These are phyloP conservation scores for Inonotus obliquus DNA, from an alignment of 1,284 basidiomycete species.

Conservation along the genomic window DNA sequence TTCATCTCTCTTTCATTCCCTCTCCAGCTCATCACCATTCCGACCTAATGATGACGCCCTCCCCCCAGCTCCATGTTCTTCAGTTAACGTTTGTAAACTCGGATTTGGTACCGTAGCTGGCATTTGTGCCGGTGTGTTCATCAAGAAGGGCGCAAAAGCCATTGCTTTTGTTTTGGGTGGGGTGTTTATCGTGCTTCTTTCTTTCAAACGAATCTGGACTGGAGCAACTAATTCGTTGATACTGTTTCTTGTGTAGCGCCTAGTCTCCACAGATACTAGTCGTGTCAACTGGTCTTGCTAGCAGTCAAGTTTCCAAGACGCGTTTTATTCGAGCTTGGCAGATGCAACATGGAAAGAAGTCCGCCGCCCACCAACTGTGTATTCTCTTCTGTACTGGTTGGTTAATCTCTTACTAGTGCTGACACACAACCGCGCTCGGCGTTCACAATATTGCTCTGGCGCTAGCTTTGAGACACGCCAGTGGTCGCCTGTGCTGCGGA, in stretches of 20 bases:
- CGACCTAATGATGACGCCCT: background rate
- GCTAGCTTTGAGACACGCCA: too few relatives aligned
- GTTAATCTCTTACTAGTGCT: constrained; percentile 85
- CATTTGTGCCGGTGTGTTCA: constrained; percentile 86
- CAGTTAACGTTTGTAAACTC: constrained; percentile 77
- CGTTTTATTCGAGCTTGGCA: constrained; percentile 74
- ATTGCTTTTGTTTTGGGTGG: constrained; percentile 84
- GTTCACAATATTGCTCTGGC: too few relatives aligned
- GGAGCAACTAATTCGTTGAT: background rate
- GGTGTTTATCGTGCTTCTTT: constrained; percentile 82
- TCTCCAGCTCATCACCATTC: background rate
- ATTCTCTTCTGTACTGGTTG: constrained; percentile 65
- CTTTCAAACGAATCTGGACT: too few relatives aligned
- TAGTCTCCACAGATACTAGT: constrained; percentile 65
- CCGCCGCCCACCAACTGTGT: constrained; percentile 55
- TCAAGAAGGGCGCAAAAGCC: constrained; percentile 88
- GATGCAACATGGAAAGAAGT: constrained; percentile 50
- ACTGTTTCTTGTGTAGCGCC: constrained; percentile 49
- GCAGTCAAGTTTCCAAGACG: constrained; percentile 32
- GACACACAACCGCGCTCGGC: too few relatives aligned
- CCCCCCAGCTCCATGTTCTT: constrained; percentile 60
- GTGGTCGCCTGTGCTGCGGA: too few relatives aligned
- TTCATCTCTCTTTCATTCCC: background rate
- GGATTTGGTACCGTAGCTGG: constrained; percentile 86
- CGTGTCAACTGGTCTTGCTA: constrained; percentile 75